Conservation (phyloP, 116 monocot genomes). For the Trichopus zeylanicus region DNA sequence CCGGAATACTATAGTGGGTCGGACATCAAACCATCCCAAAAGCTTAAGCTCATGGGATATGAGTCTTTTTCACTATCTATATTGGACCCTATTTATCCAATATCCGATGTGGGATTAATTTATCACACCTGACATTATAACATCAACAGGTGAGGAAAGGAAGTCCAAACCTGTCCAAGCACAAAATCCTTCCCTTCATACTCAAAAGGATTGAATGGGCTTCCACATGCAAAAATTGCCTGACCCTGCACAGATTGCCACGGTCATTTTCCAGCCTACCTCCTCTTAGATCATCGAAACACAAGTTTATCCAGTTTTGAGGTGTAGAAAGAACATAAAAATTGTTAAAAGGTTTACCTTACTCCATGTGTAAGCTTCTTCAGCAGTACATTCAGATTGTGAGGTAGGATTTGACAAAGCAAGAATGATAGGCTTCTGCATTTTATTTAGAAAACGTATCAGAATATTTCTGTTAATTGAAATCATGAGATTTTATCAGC, state of each 20-base stretch:
- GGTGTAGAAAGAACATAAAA: no score
- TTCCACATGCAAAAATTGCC: constrained; percentile 96
- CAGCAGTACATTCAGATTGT: constrained; percentile 75
- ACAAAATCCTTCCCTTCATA: constrained; percentile 47
- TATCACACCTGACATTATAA: no score
- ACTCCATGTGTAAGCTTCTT: constrained; percentile 65
- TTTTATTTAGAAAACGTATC: background rate
- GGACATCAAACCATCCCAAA: no score
- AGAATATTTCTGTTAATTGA: background rate
- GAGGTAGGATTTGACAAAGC: constrained; percentile 68
- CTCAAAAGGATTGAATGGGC: constrained; percentile 84
- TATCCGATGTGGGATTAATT: no score
- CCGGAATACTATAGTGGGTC: no score
- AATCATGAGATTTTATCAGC: background rate
- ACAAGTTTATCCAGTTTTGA: no score
- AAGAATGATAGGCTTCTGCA: constrained; percentile 60
- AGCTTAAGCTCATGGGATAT: no score
- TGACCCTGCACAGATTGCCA: constrained; percentile 33
- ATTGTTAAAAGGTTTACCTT: no score
- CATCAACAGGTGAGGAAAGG: background rate
- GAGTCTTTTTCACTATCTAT: no score
- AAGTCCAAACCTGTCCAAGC: constrained; percentile 63
- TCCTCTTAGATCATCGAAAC: background rate
- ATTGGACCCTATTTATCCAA: no score
- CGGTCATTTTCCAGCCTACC: background rate